Base-by-base conservation (phyloP, 1,284 basidiomycete species). In the Boletus hoseneyae region DNA sequence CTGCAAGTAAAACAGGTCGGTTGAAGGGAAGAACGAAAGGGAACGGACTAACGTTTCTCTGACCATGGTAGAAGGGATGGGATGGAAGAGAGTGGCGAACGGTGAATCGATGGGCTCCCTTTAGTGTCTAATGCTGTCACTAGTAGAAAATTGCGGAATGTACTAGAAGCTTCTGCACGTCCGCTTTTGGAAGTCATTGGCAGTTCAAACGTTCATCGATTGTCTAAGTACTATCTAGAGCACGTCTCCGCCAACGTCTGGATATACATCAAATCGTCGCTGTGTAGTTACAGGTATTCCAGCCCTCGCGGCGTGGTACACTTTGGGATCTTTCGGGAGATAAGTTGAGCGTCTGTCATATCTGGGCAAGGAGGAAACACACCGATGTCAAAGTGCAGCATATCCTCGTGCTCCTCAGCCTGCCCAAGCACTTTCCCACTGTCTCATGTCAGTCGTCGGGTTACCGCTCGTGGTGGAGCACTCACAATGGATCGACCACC, bases 201-300 rank as follows among this genome's bases (percentile, higher is more conserved):
- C 9, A 12, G 23, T 30, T 15, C 36, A 23, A 8, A 52, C 15
- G 5, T 33, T 19, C 6, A 19, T 25, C 27, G 32, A 33, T 34
- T 53, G n/a, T 16, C 46, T 52, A 16, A 16, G 16, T 16, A 16
- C 16, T 16, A 57, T 25, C 23, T 25, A 25, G 23, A 25, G 21
- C 21, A 23, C 23, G 3, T 40, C 35, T 21, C 19, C 32, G 51
- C 73, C 78, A 42, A 95, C 82, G 65, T 95, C 87, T 5, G 79
- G 73, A 66, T 97, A 97, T 45, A 96, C 90, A 70, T 96, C 94
- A 65, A 96, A 97, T 49, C 94, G 80, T 51, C 93, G 73, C 69
- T 97, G 95, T 19, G 74, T 79, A 1, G 90, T 93, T 16, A 97
- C 90, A 12, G 93, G 93, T 49, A 96, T 90, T 12, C 89, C 89